phyloP scores from a whole-genome alignment of 2,329 filamentous ascomycete genomes.

The Colletotrichum scovillei region DNA sequence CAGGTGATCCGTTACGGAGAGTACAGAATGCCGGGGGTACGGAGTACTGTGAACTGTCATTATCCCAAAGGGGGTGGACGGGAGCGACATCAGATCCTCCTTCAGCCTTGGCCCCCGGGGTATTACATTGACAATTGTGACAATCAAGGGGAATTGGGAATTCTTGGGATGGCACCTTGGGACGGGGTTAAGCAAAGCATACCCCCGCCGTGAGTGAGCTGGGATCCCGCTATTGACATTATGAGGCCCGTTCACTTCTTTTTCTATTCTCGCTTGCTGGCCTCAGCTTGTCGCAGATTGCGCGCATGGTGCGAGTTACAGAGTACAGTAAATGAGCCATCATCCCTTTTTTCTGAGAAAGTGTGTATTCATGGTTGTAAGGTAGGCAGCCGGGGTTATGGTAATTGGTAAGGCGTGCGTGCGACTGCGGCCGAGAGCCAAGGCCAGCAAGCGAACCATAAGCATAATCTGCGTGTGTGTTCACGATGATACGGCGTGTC shows the following conservation, averaged over 20 bases:
- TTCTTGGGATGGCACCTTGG: slow-evolving; percentile 18
- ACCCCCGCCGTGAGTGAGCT: neutral
- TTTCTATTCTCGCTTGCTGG: slow-evolving; percentile 5
- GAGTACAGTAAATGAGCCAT: neutral
- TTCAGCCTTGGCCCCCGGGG: neutral
- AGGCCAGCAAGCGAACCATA: neutral
- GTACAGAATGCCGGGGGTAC: neutral
- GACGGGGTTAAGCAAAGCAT: neutral
- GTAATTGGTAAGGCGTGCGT: neutral
- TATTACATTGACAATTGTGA: slow-evolving; percentile 19
- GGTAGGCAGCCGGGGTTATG: neutral
- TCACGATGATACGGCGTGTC: neutral
- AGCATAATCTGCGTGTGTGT: neutral
- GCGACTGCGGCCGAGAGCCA: neutral
- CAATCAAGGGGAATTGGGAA: neutral
- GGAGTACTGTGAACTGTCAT: neutral
- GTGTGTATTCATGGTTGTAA: neutral
- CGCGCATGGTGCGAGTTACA: neutral
- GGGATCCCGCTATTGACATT: neutral
- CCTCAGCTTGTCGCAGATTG: slow-evolving; percentile 23
- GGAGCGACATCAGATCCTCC: neutral
- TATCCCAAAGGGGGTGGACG: neutral
- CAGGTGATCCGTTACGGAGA: neutral
- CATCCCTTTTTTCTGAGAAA: neutral
- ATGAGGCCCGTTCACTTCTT: slow-evolving; percentile 17